phyloP scores from a whole-genome alignment of 441 rosid genomes.

The Pelargonium fulgidum region DNA sequence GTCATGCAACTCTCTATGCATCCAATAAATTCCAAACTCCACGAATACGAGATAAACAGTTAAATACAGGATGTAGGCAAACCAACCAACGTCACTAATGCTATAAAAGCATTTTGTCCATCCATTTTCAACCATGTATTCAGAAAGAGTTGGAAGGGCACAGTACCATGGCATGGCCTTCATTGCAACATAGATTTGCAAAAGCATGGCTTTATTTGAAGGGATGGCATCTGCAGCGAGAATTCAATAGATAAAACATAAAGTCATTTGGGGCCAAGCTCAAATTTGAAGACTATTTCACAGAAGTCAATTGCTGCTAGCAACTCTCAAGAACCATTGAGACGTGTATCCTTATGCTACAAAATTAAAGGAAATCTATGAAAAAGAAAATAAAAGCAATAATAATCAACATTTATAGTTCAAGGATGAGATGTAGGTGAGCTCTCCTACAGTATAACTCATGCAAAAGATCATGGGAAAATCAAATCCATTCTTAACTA shows the following conservation, averaged over 20 bases:
- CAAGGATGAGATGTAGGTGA: too few species aligned
- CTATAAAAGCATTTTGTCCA: slow-evolving; percentile 73
- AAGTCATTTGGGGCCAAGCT: too few species aligned
- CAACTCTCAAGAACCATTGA: too few species aligned
- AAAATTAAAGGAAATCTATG: too few species aligned
- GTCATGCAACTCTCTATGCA: slow-evolving; percentile 92
- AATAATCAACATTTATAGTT: too few species aligned
- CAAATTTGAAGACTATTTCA: too few species aligned
- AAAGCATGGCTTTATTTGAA: slow-evolving; percentile 63
- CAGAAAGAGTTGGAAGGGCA: slow-evolving; percentile 76
- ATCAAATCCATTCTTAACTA: too few species aligned
- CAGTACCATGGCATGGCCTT: slow-evolving; percentile 93
- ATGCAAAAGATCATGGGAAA: too few species aligned
- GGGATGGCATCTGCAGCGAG: slow-evolving; percentile 72
- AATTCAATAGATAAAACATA: not conserved
- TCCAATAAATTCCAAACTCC: slow-evolving; percentile 93
- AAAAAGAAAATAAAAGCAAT: too few species aligned
- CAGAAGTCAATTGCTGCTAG: too few species aligned
- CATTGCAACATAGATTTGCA: slow-evolving; percentile 90
- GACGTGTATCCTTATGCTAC: too few species aligned
- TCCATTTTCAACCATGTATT: slow-evolving; percentile 77
- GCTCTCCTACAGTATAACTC: too few species aligned
- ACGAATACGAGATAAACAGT: slow-evolving; percentile 50
- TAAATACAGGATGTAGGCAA: slow-evolving; percentile 40
- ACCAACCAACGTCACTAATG: slow-evolving; percentile 59